phyloP scores from a whole-genome alignment of 805 yeast species.

The Candida multigemmis region DNA sequence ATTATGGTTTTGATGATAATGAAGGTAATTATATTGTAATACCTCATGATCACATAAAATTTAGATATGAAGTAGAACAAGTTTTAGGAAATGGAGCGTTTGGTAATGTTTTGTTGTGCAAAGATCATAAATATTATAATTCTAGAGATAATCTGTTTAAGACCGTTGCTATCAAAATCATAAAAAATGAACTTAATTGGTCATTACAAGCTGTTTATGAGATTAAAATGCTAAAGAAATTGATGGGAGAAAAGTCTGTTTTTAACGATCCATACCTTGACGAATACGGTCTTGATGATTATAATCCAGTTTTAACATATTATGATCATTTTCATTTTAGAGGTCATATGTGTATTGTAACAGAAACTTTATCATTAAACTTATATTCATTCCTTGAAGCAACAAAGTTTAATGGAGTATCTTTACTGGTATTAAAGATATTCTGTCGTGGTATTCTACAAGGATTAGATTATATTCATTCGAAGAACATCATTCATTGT shows the following conservation, averaged over 20 bases:
- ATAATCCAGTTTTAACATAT: slow-evolving; percentile 38
- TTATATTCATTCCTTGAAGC: slow-evolving; percentile 51
- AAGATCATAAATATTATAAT: slow-evolving; percentile 45
- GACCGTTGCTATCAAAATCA: slow-evolving; percentile 66
- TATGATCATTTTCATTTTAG: slow-evolving; percentile 69
- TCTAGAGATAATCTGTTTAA: slow-evolving; percentile 13
- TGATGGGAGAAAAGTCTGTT: slow-evolving; percentile 19
- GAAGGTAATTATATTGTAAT: slow-evolving; percentile 51
- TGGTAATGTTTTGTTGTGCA: slow-evolving; percentile 66
- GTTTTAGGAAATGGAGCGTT: slow-evolving; percentile 73
- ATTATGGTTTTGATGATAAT: slow-evolving; percentile 68
- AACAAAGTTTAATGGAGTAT: slow-evolving; percentile 40
- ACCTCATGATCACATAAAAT: slow-evolving; percentile 65
- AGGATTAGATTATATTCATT: slow-evolving; percentile 55
- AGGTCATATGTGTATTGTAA: slow-evolving; percentile 73
- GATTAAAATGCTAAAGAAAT: slow-evolving; percentile 51
- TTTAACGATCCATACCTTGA: slow-evolving; percentile 4
- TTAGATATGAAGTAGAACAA: slow-evolving; percentile 54
- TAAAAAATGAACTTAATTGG: slow-evolving; percentile 66
- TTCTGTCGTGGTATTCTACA: slow-evolving; percentile 48
- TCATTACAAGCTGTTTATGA: slow-evolving; percentile 73
- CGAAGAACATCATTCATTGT: slow-evolving; percentile 59
- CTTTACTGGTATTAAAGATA: slow-evolving; percentile 25
- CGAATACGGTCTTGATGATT: slow-evolving; percentile 8
- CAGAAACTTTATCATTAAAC: slow-evolving; percentile 64